A percentile compares a stretch with the other conserved stretches of the same genome.
phyloP scores from a whole-genome alignment of 306 rosid species.

The Prunus davidiana region DNA sequence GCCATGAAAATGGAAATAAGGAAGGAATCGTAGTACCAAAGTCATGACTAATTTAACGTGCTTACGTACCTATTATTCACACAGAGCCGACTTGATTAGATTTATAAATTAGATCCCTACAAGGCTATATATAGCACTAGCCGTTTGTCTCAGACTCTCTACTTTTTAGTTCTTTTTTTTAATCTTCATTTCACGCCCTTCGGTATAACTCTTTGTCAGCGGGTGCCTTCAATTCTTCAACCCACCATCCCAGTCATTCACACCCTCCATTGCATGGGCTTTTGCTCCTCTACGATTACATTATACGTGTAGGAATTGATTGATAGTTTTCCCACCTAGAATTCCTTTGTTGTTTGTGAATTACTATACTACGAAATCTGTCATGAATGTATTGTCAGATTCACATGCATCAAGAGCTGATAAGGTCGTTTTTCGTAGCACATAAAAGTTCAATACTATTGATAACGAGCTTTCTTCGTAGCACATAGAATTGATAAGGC shows the following conservation, averaged over 20 bases:
- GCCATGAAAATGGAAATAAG: no score
- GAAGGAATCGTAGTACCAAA: slow-evolving; percentile 2
- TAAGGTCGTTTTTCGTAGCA: fast-evolving
- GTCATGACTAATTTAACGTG: neutral
- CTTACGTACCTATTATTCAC: neutral
- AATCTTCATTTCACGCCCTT: neutral
- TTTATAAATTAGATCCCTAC: neutral
- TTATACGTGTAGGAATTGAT: neutral
- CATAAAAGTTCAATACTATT: no score
- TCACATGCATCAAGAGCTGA: no score
- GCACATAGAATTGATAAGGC: no score
- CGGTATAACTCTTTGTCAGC: slow-evolving; percentile 15
- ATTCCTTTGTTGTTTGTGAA: neutral
- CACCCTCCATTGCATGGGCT: neutral
- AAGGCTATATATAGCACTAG: neutral
- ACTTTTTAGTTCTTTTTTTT: no score
- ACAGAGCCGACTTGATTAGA: neutral
- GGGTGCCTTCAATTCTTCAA: slow-evolving; percentile 13
- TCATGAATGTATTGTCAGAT: no score
- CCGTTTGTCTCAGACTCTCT: neutral
- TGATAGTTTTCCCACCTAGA: neutral
- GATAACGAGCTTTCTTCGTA: no score
- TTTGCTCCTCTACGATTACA: neutral
- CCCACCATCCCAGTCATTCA: neutral
- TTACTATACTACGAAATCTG: no score